These are phyloP conservation scores for Cardamine chenopodiifolia DNA, from an alignment of 345 rosid genomes.

Conservation along the genomic window DNA sequence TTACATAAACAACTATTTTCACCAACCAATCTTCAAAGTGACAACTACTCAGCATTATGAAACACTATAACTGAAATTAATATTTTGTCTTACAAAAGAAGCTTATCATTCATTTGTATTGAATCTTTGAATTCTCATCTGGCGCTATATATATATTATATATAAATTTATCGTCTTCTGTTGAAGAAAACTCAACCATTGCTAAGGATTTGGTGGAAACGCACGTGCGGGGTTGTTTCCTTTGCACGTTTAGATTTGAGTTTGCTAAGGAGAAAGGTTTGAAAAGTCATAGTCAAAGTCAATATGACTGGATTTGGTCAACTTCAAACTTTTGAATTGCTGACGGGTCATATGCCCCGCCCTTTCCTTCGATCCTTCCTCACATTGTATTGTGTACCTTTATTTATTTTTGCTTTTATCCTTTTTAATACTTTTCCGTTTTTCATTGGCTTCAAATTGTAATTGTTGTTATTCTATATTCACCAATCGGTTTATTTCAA, in stretches of 20 bases:
- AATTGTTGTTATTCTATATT: too few relatives aligned
- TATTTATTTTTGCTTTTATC: background rate
- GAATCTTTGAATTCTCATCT: constrained; percentile 4
- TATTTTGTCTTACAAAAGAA: background rate
- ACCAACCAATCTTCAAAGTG: background rate
- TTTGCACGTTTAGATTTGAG: constrained; percentile 18
- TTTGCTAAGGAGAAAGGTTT: constrained; percentile 17
- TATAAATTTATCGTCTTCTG: background rate
- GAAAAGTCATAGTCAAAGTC: constrained; percentile 36
- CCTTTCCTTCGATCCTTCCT: constrained; percentile 17
- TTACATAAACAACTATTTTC: background rate
- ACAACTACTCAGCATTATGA: background rate
- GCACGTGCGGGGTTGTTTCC: constrained; percentile 42
- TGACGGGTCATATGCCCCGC: background rate
- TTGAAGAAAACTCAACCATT: constrained; percentile 40
- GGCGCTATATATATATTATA: too few relatives aligned
- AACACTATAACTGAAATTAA: background rate
- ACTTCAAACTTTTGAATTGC: constrained; percentile 11
- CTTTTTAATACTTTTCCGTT: background rate
- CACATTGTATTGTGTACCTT: background rate
- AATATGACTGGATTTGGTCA: constrained; percentile 29
- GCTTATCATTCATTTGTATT: background rate
- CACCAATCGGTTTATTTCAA: background rate
- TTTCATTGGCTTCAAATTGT: background rate
- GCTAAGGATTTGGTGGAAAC: constrained; percentile 41